Evolutionary conservation across 129 eudicot species (phyloP).

Genomic region (Sambucus nigra): DNA sequence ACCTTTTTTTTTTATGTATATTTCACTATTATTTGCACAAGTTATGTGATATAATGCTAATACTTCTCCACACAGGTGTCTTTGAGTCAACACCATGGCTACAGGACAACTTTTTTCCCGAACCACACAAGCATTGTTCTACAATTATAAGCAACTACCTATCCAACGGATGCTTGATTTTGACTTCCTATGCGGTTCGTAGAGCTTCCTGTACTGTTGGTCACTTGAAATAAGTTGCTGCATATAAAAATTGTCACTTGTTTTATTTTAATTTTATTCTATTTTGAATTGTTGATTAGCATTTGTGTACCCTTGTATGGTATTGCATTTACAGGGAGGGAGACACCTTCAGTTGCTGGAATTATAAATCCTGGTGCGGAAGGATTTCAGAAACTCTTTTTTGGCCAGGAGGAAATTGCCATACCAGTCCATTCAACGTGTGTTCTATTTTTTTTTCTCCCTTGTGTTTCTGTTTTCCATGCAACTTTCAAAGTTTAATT

Average conservation of each 20-base stretch:
- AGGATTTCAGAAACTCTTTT: constrained; percentile 95
- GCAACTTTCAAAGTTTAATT: neutral
- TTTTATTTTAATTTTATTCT: neutral
- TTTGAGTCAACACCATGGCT: constrained; percentile 58
- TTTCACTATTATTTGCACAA: neutral
- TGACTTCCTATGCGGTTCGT: constrained; percentile 96
- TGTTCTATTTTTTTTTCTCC: constrained; percentile 10
- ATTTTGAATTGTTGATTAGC: constrained; percentile 8
- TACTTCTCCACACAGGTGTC: constrained; percentile 21
- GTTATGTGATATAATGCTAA: neutral
- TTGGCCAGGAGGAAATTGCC: constrained; percentile 98
- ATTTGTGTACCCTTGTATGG: neutral
- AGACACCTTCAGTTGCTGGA: constrained; percentile 99
- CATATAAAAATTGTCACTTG: neutral
- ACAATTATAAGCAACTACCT: constrained; percentile 90
- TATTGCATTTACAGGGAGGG: constrained; percentile 52
- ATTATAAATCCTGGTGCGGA: constrained; percentile 97
- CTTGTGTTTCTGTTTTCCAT: neutral
- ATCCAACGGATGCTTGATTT: constrained; percentile 99
- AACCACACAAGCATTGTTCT: constrained; percentile 91
- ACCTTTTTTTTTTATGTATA: neutral
- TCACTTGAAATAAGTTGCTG: neutral
- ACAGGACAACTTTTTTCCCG: constrained; percentile 90
- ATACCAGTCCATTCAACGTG: constrained; percentile 97
- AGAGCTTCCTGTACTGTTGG: constrained; percentile 1